Conservation (phyloP, 345 rosid species). For the Gossypioides kirkii region DNA sequence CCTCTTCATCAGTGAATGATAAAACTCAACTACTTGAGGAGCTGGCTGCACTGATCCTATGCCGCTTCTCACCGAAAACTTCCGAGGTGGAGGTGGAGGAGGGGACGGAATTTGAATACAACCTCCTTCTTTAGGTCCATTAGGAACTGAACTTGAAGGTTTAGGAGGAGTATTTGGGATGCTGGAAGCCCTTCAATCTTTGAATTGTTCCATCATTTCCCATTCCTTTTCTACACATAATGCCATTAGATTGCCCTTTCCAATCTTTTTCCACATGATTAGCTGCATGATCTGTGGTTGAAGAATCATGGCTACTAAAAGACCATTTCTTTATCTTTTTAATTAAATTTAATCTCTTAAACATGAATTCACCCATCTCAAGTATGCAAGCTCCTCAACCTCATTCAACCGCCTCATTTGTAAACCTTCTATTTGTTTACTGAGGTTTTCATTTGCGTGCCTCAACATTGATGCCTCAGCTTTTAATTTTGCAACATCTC, state of each 20-base stretch:
- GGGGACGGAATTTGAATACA: constrained; percentile 36
- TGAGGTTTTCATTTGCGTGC: constrained; percentile 56
- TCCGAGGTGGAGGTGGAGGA: constrained; percentile 29
- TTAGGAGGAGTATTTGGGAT: constrained; percentile 72
- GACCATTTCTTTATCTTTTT: constrained; percentile 71
- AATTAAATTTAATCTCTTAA: constrained; percentile 44
- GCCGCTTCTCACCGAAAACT: constrained; percentile 32
- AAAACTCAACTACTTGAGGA: constrained; percentile 75
- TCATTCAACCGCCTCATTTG: constrained; percentile 70
- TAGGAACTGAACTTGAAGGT: constrained; percentile 42
- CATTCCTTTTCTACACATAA: constrained; percentile 36
- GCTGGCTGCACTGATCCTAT: constrained; percentile 50
- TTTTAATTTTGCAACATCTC: constrained; percentile 48
- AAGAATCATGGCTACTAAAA: constrained; percentile 31
- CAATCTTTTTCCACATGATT: constrained; percentile 30
- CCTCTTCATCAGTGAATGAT: constrained; percentile 84
- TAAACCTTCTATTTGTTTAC: constrained; percentile 72
- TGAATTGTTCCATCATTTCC: constrained; percentile 27
- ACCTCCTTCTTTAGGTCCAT: constrained; percentile 33
- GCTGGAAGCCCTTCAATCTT: constrained; percentile 39
- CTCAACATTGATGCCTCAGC: constrained; percentile 58
- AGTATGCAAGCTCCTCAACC: constrained; percentile 79
- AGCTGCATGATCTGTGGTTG: constrained; percentile 34
- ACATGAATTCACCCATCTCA: constrained; percentile 83
- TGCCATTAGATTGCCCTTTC: constrained; percentile 70